These are phyloP conservation scores for Fragilariopsis cylindrus DNA, from an alignment of 108 stramenopile genomes.

Conservation along the genomic window DNA sequence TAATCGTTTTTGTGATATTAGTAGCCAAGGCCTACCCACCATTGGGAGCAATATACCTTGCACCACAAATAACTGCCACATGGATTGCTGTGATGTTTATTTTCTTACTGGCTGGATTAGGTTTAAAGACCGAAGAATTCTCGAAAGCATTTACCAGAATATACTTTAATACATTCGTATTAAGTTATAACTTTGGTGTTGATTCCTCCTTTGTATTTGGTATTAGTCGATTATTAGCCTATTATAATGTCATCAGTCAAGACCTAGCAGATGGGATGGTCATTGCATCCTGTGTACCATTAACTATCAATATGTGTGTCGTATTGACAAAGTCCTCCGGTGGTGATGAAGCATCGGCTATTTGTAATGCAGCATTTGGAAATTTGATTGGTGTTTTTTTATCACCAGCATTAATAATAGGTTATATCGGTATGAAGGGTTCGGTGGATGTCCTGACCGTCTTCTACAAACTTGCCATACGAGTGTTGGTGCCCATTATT, in stretches of 20 bases:
- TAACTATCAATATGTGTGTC: conserved; percentile 86
- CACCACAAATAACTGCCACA: conserved; percentile 74
- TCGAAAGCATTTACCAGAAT: conserved; percentile 67
- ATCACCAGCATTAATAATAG: conserved; percentile 58
- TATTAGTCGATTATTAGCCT: conserved; percentile 51
- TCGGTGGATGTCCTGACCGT: conserved; percentile 45
- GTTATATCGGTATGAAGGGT: conserved; percentile 55
- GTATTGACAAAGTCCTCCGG: conserved; percentile 74
- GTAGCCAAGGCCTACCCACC: conserved; percentile 84
- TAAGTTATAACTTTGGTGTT: conserved; percentile 74
- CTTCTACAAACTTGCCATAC: conserved; percentile 50
- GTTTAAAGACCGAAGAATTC: conserved; percentile 82
- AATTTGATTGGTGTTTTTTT: conserved; percentile 74
- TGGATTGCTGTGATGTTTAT: conserved; percentile 83
- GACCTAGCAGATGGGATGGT: conserved; percentile 80
- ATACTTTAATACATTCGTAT: conserved; percentile 75
- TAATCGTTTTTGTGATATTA: conserved; percentile 57
- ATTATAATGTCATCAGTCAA: conserved; percentile 37
- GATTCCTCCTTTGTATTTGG: conserved; percentile 68
- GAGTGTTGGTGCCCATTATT: conserved; percentile 56
- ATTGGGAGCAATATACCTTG: conserved; percentile 71
- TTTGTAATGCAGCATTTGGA: conserved; percentile 74
- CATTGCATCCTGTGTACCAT: conserved; percentile 70
- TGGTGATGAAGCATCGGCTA: conserved; percentile 83
- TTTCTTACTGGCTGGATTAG: conserved; percentile 77